Conservation (phyloP, 257 asterid species). For the Primulina eburnea region DNA sequence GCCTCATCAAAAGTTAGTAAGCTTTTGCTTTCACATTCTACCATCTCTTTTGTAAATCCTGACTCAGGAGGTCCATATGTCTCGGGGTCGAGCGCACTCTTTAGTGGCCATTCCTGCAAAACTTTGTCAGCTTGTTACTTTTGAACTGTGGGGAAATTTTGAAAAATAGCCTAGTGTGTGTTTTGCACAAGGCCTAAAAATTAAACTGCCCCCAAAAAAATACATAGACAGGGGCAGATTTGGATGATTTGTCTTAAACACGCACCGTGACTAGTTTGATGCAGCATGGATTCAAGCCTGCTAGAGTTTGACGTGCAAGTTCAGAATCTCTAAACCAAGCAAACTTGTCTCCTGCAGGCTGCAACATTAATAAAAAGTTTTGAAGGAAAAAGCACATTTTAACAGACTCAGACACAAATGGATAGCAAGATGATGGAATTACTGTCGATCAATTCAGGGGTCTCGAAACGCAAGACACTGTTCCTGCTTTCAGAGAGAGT, state of each 20-base stretch:
- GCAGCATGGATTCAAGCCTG: conserved; percentile 61
- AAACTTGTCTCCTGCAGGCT: conserved; percentile 64
- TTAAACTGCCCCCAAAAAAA: not conserved
- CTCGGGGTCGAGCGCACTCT: conserved; percentile 63
- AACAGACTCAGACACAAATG: not conserved
- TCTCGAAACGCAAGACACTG: conserved; percentile 41
- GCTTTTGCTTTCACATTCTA: conserved; percentile 51
- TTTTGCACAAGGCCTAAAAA: too few species aligned
- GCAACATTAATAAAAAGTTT: not conserved
- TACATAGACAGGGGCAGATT: not conserved
- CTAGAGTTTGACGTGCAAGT: conserved; percentile 72
- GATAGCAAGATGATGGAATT: conserved; percentile 11
- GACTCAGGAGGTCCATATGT: conserved; percentile 79
- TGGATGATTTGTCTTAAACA: not conserved
- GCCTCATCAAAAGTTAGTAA: conserved; percentile 60
- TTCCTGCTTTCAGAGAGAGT: conserved; percentile 25
- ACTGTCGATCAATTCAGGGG: conserved; percentile 56
- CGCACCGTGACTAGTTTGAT: conserved; percentile 60
- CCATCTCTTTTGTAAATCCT: conserved; percentile 46
- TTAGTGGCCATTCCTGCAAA: conserved; percentile 74
- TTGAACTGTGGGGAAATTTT: too few species aligned
- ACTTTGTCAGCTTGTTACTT: too few species aligned
- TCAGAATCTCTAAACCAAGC: conserved; percentile 72
- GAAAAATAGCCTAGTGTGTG: too few species aligned
- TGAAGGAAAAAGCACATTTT: not conserved